Percentiles rank a stretch among this genome's conserved stretches.
Conservation (phyloP, 305 asterid species). For the Withania somnifera region DNA sequence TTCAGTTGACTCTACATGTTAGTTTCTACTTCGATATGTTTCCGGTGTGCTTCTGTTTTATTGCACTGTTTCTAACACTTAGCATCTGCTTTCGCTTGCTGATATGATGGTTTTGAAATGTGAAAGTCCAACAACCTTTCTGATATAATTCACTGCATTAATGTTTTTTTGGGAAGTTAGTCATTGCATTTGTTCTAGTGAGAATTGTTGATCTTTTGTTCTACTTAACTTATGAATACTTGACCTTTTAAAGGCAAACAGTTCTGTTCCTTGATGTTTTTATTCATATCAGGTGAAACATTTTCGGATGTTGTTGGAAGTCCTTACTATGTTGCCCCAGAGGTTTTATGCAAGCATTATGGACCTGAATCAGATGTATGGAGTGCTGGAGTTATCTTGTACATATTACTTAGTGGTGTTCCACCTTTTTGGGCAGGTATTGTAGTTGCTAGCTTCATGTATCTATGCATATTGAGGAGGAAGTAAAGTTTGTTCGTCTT, state of each 20-base stretch:
- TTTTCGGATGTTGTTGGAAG: slow-evolving; percentile 88
- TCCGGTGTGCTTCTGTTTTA: too few relatives aligned
- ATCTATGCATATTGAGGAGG: not conserved
- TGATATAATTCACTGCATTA: too few relatives aligned
- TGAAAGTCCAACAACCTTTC: too few relatives aligned
- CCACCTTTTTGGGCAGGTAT: slow-evolving; percentile 98
- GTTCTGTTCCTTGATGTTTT: not conserved
- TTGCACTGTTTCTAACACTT: too few relatives aligned
- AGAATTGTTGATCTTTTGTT: too few relatives aligned
- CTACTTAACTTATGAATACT: not conserved
- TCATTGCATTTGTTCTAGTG: too few relatives aligned
- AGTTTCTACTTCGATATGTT: too few relatives aligned
- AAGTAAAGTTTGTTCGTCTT: not conserved
- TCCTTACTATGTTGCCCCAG: slow-evolving; percentile 96
- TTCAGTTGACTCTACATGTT: too few relatives aligned
- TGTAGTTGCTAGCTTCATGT: not conserved
- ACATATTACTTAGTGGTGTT: slow-evolving; percentile 90
- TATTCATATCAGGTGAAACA: slow-evolving; percentile 43
- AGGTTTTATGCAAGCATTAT: slow-evolving; percentile 77
- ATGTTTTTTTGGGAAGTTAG: too few relatives aligned
- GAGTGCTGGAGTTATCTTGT: slow-evolving; percentile 94
- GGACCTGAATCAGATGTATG: slow-evolving; percentile 92
- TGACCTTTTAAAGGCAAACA: too few relatives aligned
- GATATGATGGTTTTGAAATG: too few relatives aligned
- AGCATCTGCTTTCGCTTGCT: too few relatives aligned